phyloP scores from a whole-genome alignment of 345 rosid genomes.

The Carallia pectinifolia region DNA sequence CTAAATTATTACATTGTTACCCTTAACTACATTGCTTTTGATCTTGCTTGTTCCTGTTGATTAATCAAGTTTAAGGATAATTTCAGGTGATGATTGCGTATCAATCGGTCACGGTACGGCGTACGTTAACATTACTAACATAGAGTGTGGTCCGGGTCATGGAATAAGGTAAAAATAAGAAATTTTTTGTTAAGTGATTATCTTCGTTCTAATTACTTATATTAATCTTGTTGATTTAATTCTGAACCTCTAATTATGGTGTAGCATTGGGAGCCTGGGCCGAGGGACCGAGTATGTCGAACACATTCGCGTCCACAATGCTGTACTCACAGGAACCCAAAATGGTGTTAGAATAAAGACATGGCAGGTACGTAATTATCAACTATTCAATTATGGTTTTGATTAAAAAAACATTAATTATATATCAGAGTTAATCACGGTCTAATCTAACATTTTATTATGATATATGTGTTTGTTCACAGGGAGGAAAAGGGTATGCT shows the following conservation, averaged over 20 bases:
- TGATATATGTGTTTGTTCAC: neutral
- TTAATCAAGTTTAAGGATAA: neutral
- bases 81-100: constrained; percentile 51
- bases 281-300: constrained; percentile 31
- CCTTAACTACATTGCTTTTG: too few species aligned
- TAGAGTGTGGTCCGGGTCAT: constrained; percentile 57
- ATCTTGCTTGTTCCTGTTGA: too few species aligned
- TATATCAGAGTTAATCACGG: neutral
- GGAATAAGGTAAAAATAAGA: constrained; percentile 43
- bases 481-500: constrained; percentile 54
- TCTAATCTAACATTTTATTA: neutral
- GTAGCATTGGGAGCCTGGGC: constrained; percentile 56
- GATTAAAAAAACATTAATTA: too few species aligned
- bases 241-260: neutral
- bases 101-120: constrained; percentile 47
- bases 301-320: constrained; percentile 28
- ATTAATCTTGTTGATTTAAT: neutral
- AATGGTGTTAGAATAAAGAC: constrained; percentile 58
- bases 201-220: neutral
- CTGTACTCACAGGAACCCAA: constrained; percentile 25
- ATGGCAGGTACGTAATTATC: constrained; percentile 38
- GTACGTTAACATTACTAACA: constrained; percentile 26
- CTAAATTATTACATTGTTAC: too few species aligned
- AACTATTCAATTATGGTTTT: too few species aligned
- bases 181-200: neutral